A percentile compares a stretch with the other conserved stretches of the same genome.
Conservation (phyloP, 305 asterid genomes). For the Nicotiana rustica region DNA sequence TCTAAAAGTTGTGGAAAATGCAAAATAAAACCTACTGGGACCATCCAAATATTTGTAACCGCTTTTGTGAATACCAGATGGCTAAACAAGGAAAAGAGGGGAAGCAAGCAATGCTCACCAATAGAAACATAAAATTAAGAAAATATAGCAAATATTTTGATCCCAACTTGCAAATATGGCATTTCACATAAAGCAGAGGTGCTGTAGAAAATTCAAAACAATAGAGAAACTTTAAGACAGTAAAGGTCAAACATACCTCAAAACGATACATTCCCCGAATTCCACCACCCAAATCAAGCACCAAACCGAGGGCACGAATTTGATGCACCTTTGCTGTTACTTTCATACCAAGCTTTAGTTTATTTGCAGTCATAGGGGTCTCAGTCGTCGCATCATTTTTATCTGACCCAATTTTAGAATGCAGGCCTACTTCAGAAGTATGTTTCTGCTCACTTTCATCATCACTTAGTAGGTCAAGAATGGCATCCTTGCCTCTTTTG, state of each 20-base stretch:
- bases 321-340: slow-evolving; percentile 82
- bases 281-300: slow-evolving; percentile 87
- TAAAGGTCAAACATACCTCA: slow-evolving; percentile 62
- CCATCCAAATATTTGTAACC: not conserved
- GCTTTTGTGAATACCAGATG: not conserved
- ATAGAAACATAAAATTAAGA: not conserved
- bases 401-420: slow-evolving; percentile 33
- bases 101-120: not conserved
- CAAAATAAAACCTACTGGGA: not conserved
- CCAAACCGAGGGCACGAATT: slow-evolving; percentile 86
- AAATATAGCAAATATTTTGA: not conserved
- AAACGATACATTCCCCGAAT: slow-evolving; percentile 86
- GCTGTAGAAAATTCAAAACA: not conserved
- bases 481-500: slow-evolving; percentile 32
- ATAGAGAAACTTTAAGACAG: not conserved
- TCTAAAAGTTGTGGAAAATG: not conserved
- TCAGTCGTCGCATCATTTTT: slow-evolving; percentile 44
- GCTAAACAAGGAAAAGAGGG: not conserved
- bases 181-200: slow-evolving; percentile 22
- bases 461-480: slow-evolving; percentile 28
- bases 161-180: not conserved
- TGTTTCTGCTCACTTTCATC: slow-evolving; percentile 35
- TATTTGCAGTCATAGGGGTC: slow-evolving; percentile 59
- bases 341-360: slow-evolving; percentile 74
- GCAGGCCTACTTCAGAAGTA: slow-evolving; percentile 14